Evolutionary conservation across 805 yeast species (phyloP).

Genomic region (Cyberlindnera euphorbiiphila): DNA sequence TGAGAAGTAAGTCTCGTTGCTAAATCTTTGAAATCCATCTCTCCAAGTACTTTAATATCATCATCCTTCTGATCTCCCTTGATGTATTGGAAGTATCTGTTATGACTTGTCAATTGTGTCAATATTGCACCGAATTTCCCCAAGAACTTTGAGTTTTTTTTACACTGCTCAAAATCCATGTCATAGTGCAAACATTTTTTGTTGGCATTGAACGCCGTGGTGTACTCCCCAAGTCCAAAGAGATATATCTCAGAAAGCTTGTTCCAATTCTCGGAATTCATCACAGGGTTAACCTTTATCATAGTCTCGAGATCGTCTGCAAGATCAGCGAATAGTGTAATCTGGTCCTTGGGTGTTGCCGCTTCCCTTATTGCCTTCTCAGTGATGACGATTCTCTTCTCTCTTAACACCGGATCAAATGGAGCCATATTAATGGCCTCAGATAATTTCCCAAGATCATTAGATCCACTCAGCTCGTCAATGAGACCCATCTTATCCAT

Average conservation of each 20-base stretch:
- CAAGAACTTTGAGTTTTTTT: slow-evolving; percentile 48
- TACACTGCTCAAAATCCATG: slow-evolving; percentile 65
- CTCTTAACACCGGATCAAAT: slow-evolving; percentile 34
- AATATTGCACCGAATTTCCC: slow-evolving; percentile 37
- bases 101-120: slow-evolving; percentile 35
- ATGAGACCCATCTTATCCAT: slow-evolving; percentile 19
- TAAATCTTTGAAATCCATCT: slow-evolving; percentile 39
- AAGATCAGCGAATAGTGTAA: slow-evolving; percentile 18
- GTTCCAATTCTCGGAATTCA: slow-evolving; percentile 29
- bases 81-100: slow-evolving; percentile 42
- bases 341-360: slow-evolving; percentile 20
- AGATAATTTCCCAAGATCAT: slow-evolving; percentile 31
- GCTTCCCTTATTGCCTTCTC: slow-evolving; percentile 21
- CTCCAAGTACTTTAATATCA: slow-evolving; percentile 39
- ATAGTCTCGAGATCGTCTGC: slow-evolving; percentile 29
- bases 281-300: slow-evolving; percentile 24
- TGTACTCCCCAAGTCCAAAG: slow-evolving; percentile 50
- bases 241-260: slow-evolving; percentile 38
- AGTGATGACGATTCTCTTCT: slow-evolving; percentile 29
- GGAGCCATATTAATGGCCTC: slow-evolving; percentile 42
- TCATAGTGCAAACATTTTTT: slow-evolving; percentile 74
- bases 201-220: slow-evolving; percentile 46
- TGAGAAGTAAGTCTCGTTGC: slow-evolving; percentile 31
- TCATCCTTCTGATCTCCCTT: slow-evolving; percentile 31
- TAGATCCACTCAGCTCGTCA: slow-evolving; percentile 21